These are phyloP conservation scores for Biscogniauxia sp. DNA, from an alignment of 2,329 filamentous ascomycete genomes.

Conservation along the genomic window DNA sequence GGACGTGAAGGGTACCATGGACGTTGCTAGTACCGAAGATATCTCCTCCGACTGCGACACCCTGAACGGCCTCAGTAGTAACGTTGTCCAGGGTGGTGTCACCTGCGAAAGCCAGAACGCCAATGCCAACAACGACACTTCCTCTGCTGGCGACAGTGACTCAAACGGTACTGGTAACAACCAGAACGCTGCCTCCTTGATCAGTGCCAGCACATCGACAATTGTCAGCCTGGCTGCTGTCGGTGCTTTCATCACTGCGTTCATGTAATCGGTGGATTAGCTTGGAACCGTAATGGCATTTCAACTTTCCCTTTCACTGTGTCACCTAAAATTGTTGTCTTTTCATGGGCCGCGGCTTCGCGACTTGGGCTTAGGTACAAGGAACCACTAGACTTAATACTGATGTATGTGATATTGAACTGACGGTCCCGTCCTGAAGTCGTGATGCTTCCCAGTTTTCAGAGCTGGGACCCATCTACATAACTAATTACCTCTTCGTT, in stretches of 20 bases:
- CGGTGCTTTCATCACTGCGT: constrained; percentile 45
- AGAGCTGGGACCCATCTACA: not conserved
- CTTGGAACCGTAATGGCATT: constrained; percentile 15
- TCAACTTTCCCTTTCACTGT: constrained; percentile 26
- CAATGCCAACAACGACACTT: constrained; percentile 50
- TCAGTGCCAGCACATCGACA: constrained; percentile 46
- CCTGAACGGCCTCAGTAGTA: constrained; percentile 48
- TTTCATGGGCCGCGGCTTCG: constrained; percentile 26
- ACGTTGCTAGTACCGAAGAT: constrained; percentile 63
- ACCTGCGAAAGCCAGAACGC: constrained; percentile 51
- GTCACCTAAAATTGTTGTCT: constrained; percentile 31
- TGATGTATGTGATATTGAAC: constrained; percentile 33
- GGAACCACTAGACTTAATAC: constrained; percentile 46
- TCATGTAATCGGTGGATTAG: constrained; percentile 44
- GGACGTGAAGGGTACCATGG: constrained; percentile 70
- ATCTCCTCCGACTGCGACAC: constrained; percentile 54
- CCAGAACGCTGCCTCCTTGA: constrained; percentile 43
- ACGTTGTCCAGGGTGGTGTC: constrained; percentile 48
- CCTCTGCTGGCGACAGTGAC: constrained; percentile 25
- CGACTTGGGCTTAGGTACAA: constrained; percentile 37
- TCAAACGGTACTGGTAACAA: constrained; percentile 29
- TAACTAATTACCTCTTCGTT: not conserved
- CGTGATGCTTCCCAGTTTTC: not conserved
- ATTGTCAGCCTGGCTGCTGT: constrained; percentile 47
- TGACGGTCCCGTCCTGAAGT: constrained; percentile 2